A percentile compares a stretch with the other conserved stretches of the same genome.
phyloP scores from a whole-genome alignment of 805 yeast species.

The Starmerella floricola region DNA sequence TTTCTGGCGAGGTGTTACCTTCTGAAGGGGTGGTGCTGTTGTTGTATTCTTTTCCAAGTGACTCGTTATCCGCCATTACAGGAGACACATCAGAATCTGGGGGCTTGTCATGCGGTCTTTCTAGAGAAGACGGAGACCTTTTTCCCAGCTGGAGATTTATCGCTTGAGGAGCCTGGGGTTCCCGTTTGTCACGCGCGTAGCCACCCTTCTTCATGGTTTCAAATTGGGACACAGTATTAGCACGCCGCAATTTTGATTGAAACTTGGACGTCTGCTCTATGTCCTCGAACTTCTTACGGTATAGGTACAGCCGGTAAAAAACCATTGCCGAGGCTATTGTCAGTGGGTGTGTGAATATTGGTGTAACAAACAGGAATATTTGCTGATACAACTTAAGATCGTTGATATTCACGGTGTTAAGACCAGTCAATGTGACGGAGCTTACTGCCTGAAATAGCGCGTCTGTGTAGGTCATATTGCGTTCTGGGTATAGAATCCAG shows the following conservation, averaged over 20 bases:
- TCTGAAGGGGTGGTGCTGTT: too few relatives aligned
- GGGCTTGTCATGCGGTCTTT: too few relatives aligned
- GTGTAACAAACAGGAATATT: constrained; percentile 47
- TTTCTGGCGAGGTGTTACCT: too few relatives aligned
- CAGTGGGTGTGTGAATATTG: constrained; percentile 72
- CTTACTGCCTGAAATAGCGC: constrained; percentile 65
- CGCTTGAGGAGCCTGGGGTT: background rate
- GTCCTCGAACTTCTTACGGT: constrained; percentile 72
- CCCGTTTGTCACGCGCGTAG: background rate
- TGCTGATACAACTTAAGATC: constrained; percentile 65
- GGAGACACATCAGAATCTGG: background rate
- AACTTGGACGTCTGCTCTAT: constrained; percentile 66
- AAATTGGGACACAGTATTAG: constrained; percentile 49
- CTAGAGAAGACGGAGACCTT: background rate
- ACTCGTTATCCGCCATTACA: background rate
- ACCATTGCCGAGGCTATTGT: constrained; percentile 72
- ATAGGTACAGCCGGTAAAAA: constrained; percentile 74
- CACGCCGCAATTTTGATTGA: constrained; percentile 71
- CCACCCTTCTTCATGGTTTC: constrained; percentile 14
- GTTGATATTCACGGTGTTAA: constrained; percentile 67
- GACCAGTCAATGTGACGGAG: constrained; percentile 81
- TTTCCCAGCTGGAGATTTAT: constrained; percentile 6
- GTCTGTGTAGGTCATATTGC: constrained; percentile 58
- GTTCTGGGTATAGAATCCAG: constrained; percentile 63
- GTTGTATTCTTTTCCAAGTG: background rate